A percentile compares a stretch with the other conserved stretches of the same genome.
Evolutionary conservation across 345 rosid species (phyloP).

Genomic region (Leavenworthia alabamica): DNA sequence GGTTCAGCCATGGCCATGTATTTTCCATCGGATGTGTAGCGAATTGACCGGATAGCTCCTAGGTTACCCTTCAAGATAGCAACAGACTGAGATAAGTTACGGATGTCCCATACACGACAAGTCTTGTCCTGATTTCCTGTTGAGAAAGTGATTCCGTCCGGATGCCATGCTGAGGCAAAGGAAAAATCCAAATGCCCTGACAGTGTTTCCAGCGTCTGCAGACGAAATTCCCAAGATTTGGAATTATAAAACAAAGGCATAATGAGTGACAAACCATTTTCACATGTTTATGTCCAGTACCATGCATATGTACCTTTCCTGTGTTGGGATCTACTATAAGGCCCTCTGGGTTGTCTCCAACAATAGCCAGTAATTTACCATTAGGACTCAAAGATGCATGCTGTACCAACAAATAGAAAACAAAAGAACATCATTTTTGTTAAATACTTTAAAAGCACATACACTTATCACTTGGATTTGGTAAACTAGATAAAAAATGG

Average conservation of each 20-base stretch:
- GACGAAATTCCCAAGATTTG: constrained; percentile 9
- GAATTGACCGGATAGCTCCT: constrained; percentile 68
- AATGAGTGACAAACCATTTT: background rate
- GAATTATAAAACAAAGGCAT: background rate
- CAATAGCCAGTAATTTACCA: constrained; percentile 60
- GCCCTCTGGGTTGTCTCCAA: constrained; percentile 69
- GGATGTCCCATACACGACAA: constrained; percentile 73
- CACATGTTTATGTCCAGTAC: background rate
- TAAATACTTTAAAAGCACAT: no score
- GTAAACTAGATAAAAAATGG: background rate
- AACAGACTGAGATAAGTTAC: constrained; percentile 51
- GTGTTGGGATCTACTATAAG: constrained; percentile 60
- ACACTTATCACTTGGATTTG: no score
- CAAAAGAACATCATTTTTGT: background rate
- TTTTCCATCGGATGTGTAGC: constrained; percentile 63
- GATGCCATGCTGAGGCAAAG: constrained; percentile 85
- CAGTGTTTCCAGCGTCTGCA: constrained; percentile 46
- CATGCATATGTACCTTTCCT: constrained; percentile 46
- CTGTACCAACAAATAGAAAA: constrained; percentile 33
- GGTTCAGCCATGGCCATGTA: constrained; percentile 85
- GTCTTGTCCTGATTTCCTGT: constrained; percentile 89
- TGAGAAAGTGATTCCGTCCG: constrained; percentile 62
- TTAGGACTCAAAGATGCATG: constrained; percentile 70
- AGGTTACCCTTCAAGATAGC: constrained; percentile 69
- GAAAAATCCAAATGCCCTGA: constrained; percentile 68